A percentile compares a stretch with the other conserved stretches of the same genome.
phyloP scores from a whole-genome alignment of 805 yeast species.

The Saccharomycopsis selenospora region DNA sequence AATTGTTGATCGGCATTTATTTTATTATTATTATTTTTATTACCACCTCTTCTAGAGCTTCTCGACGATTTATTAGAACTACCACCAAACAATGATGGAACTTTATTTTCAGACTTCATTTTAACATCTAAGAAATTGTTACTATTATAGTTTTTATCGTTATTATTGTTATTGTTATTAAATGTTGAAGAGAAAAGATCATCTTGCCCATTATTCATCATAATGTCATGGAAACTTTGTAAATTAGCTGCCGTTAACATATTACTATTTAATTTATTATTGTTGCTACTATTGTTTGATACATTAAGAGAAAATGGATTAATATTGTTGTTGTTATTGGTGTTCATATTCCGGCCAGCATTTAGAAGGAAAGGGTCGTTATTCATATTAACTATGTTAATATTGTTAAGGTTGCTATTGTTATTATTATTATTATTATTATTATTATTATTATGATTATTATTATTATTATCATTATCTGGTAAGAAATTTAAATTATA shows the following conservation, averaged over 20 bases:
- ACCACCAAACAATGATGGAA: constrained; percentile 48
- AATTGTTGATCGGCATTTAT: constrained; percentile 20
- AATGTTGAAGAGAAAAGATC: neutral
- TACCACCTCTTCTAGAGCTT: constrained; percentile 31
- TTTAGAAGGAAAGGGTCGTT: too few relatives aligned
- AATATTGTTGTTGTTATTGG: neutral
- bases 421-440: neutral
- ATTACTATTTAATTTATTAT: neutral
- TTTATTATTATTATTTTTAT: constrained; percentile 26
- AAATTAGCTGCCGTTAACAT: constrained; percentile 13
- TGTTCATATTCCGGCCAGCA: too few relatives aligned
- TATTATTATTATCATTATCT: neutral
- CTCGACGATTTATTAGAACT: constrained; percentile 35
- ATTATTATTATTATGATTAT: neutral
- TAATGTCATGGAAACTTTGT: constrained; percentile 4
- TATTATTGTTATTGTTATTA: neutral
- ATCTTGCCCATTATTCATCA: neutral
- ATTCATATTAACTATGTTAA: too few relatives aligned
- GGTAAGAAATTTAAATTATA: neutral
- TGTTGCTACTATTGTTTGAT: neutral
- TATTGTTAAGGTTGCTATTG: neutral
- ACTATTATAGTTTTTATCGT: neutral
- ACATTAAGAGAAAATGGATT: neutral
- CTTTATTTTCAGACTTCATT: neutral
- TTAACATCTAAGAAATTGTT: neutral